phyloP scores from a whole-genome alignment of 106 monocot species.

The Apostasia shenzhenica region DNA sequence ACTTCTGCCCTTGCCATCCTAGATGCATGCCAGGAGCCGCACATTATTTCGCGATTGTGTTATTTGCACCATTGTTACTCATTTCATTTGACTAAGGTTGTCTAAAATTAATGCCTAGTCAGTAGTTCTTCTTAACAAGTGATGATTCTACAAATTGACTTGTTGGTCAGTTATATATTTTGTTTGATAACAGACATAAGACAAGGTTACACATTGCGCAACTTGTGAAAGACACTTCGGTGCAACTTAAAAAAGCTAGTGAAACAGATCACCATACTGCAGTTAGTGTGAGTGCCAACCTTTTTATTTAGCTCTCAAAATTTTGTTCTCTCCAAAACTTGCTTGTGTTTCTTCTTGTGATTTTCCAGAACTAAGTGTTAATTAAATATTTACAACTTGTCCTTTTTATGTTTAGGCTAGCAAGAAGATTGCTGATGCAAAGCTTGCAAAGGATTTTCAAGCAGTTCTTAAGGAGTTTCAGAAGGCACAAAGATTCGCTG shows the following conservation, averaged over 20 bases:
- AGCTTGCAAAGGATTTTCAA: slow-evolving; percentile 85
- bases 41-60: too few relatives aligned
- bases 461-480: slow-evolving; percentile 67
- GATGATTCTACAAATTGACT: too few relatives aligned
- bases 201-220: slow-evolving; percentile 58
- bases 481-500: slow-evolving; percentile 67
- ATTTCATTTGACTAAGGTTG: too few relatives aligned
- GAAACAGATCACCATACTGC: slow-evolving; percentile 45
- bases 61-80: too few relatives aligned
- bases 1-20: too few relatives aligned
- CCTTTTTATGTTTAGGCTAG: slow-evolving; percentile 28
- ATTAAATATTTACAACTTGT: too few relatives aligned
- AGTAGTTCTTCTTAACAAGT: too few relatives aligned
- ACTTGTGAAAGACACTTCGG: slow-evolving; percentile 77
- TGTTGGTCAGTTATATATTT: too few relatives aligned
- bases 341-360: too few relatives aligned
- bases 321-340: not conserved
- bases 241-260: slow-evolving; percentile 68
- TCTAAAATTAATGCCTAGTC: too few relatives aligned
- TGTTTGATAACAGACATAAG: slow-evolving; percentile 37
- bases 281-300: slow-evolving; percentile 53
- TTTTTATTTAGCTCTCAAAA: not conserved
- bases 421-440: slow-evolving; percentile 77
- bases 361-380: too few relatives aligned
- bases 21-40: too few relatives aligned